Percentiles rank a stretch among this genome's conserved stretches.
phyloP scores from a whole-genome alignment of 2,329 filamentous ascomycete genomes.

The Dothidotthia symphoricarpi region DNA sequence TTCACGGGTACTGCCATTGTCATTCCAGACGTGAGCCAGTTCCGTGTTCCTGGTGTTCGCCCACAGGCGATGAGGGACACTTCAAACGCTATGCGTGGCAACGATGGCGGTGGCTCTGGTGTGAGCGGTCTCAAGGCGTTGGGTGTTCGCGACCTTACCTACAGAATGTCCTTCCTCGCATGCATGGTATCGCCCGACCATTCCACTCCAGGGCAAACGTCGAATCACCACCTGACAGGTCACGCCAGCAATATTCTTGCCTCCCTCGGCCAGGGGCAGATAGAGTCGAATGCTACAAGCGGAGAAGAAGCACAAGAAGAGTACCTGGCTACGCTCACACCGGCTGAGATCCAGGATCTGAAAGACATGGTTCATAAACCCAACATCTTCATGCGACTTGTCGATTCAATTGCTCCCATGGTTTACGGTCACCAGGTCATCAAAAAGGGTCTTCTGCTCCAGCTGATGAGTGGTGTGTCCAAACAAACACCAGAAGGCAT shows the following conservation, averaged over 20 bases:
- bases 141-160: constrained; percentile 92
- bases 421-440: constrained; percentile 97
- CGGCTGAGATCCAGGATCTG: constrained; percentile 85
- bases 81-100: constrained; percentile 66
- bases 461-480: constrained; percentile 92
- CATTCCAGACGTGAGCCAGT: constrained; percentile 92
- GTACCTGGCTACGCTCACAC: constrained; percentile 80
- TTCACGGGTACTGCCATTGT: constrained; percentile 96
- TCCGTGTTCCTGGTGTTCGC: constrained; percentile 81
- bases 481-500: constrained; percentile 93
- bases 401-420: constrained; percentile 93
- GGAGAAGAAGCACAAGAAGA: constrained; percentile 86
- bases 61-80: constrained; percentile 84
- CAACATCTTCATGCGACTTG: constrained; percentile 88
- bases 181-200: constrained; percentile 94
- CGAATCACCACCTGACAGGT: constrained; percentile 65
- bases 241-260: constrained; percentile 82
- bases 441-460: constrained; percentile 92
- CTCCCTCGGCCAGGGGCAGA: constrained; percentile 71
- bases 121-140: constrained; percentile 87
- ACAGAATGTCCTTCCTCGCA: constrained; percentile 91
- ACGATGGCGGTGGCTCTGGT: constrained; percentile 79
- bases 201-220: constrained; percentile 71
- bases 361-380: constrained; percentile 91
- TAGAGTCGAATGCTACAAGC: constrained; percentile 60